Conservation (phyloP, 345 rosid species). For the Triadica sebifera region DNA sequence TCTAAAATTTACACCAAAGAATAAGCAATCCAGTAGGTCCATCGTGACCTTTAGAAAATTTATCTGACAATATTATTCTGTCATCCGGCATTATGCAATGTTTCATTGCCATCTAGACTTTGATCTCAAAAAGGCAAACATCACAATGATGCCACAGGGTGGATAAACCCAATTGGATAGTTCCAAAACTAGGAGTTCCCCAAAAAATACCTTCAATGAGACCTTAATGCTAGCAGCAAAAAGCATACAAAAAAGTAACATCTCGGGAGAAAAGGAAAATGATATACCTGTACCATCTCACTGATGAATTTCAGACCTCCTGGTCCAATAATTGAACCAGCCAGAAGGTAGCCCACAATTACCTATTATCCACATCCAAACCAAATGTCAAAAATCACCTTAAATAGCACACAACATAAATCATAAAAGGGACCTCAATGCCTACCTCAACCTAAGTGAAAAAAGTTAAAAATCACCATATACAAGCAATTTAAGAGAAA, state of each 20-base stretch:
- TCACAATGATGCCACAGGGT: neutral
- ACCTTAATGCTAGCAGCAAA: neutral
- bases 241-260: neutral
- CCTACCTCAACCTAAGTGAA: conserved; percentile 5
- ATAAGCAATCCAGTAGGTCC: neutral
- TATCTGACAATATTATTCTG: neutral
- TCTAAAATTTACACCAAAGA: neutral
- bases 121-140: neutral
- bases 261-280: conserved; percentile 6
- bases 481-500: conserved; percentile 20
- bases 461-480: neutral
- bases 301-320: conserved; percentile 96
- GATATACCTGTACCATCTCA: conserved; percentile 96
- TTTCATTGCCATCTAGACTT: neutral
- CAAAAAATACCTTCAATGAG: conserved; percentile 1
- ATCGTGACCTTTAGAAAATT: neutral
- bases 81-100: neutral
- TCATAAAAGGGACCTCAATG: conserved; percentile 12
- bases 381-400: neutral
- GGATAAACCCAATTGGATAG: conserved; percentile 3
- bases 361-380: conserved; percentile 43
- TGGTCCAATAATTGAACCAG: conserved; percentile 93
- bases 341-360: conserved; percentile 97
- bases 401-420: conserved; percentile 11
- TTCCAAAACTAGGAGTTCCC: neutral